Percentiles rank a stretch among this genome's conserved stretches.
These are phyloP conservation scores for Ceratocystis alfenasii DNA, from an alignment of 2,329 filamentous ascomycete genomes.

Conservation along the genomic window DNA sequence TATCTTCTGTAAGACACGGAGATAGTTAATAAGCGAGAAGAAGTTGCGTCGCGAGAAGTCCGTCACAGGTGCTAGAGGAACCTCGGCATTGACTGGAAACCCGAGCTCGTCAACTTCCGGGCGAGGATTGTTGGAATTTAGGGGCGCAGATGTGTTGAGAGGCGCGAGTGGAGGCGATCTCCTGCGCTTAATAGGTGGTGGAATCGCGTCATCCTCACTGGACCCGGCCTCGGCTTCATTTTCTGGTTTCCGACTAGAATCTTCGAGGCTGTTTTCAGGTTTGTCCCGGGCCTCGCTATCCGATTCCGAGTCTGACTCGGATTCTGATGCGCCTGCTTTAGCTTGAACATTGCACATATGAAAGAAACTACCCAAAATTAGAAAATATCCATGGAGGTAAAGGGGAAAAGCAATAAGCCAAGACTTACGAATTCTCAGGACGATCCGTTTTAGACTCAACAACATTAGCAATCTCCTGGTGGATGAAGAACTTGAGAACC, in stretches of 20 bases:
- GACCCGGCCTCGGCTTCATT: slow-evolving; percentile 29
- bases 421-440: slow-evolving; percentile 59
- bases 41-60: slow-evolving; percentile 89
- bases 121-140: slow-evolving; percentile 26
- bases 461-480: slow-evolving; percentile 84
- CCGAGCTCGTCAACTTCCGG: slow-evolving; percentile 77
- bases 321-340: slow-evolving; percentile 27
- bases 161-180: slow-evolving; percentile 36
- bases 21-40: slow-evolving; percentile 87
- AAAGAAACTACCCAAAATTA: slow-evolving; percentile 57
- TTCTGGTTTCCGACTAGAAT: not conserved
- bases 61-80: slow-evolving; percentile 67
- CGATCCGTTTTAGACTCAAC: slow-evolving; percentile 78
- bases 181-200: slow-evolving; percentile 64
- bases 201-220: slow-evolving; percentile 66
- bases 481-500: slow-evolving; percentile 82
- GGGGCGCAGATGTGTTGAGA: slow-evolving; percentile 23
- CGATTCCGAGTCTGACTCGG: not conserved
- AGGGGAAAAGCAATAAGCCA: not conserved
- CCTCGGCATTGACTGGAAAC: slow-evolving; percentile 53
- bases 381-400: not conserved
- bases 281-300: not conserved
- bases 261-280: not conserved
- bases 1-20: slow-evolving; percentile 94
- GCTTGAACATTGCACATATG: slow-evolving; percentile 70